phyloP scores from a whole-genome alignment of 2,329 filamentous ascomycete species.

The Diaporthe batatas region DNA sequence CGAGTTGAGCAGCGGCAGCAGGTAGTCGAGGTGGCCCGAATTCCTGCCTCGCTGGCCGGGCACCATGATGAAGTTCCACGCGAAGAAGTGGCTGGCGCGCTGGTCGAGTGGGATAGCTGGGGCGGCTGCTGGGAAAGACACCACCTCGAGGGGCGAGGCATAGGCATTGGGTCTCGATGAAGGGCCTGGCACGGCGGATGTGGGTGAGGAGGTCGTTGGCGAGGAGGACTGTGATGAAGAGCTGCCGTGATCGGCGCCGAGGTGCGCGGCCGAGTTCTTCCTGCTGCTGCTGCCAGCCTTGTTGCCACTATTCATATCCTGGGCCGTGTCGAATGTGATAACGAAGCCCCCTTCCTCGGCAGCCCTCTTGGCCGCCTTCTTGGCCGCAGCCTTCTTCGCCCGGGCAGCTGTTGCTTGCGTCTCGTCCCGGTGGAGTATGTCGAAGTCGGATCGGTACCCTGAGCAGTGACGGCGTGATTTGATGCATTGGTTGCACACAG shows the following conservation, averaged over 20 bases:
- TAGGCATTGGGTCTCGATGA: slow-evolving; percentile 41
- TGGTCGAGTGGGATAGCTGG: slow-evolving; percentile 65
- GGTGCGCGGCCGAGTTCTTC: neutral
- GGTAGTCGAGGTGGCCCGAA: slow-evolving; percentile 68
- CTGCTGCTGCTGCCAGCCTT: neutral
- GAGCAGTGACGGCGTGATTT: slow-evolving; percentile 75
- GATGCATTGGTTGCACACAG: slow-evolving; percentile 73
- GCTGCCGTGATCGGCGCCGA: too few relatives aligned
- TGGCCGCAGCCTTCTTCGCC: slow-evolving; percentile 69
- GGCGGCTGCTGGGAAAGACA: slow-evolving; percentile 47
- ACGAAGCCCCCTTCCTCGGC: slow-evolving; percentile 45
- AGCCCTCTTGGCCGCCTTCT: slow-evolving; percentile 56
- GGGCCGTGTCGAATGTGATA: slow-evolving; percentile 31
- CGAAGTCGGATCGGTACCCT: slow-evolving; percentile 78
- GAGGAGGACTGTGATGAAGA: slow-evolving; percentile 7
- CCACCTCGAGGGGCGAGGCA: slow-evolving; percentile 43
- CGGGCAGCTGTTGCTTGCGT: slow-evolving; percentile 76
- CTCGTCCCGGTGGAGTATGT: slow-evolving; percentile 79
- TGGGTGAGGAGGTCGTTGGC: slow-evolving; percentile 45
- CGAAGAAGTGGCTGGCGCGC: slow-evolving; percentile 70
- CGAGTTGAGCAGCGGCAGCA: slow-evolving; percentile 66
- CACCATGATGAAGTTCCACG: slow-evolving; percentile 71
- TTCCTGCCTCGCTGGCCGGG: slow-evolving; percentile 62
- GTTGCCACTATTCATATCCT: neutral
- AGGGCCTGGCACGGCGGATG: slow-evolving; percentile 32